phyloP scores from a whole-genome alignment of 768 basidiomycete genomes.

The Boletus sp. region DNA sequence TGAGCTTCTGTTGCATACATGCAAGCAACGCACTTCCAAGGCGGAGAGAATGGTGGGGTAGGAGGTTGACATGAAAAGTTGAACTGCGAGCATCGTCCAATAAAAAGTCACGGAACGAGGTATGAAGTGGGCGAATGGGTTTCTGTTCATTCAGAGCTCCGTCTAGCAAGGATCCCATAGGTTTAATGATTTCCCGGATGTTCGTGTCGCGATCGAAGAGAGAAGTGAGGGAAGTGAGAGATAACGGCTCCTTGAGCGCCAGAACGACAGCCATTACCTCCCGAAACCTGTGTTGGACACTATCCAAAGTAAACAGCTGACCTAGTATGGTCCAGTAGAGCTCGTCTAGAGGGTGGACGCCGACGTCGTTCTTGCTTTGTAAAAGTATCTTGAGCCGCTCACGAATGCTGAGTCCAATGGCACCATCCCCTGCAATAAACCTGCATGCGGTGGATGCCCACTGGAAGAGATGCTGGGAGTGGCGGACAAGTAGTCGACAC shows the following conservation, averaged over 20 bases:
- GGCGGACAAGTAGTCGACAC: slow-evolving; percentile 20
- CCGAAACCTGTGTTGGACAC: slow-evolving; percentile 10
- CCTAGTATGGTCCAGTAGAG: slow-evolving; percentile 19
- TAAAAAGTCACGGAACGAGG: slow-evolving; percentile 36
- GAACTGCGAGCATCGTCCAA: slow-evolving; percentile 20
- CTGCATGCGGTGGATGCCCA: slow-evolving; percentile 33
- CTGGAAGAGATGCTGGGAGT: slow-evolving; percentile 32
- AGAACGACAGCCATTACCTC: slow-evolving; percentile 22
- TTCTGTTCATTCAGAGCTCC: slow-evolving; percentile 13
- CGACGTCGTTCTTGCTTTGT: background rate
- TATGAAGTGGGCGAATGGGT: slow-evolving; percentile 31
- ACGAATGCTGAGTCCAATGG: slow-evolving; percentile 7
- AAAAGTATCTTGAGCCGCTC: slow-evolving; percentile 16
- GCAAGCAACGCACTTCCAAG: slow-evolving; percentile 29
- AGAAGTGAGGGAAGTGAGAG: slow-evolving; percentile 9
- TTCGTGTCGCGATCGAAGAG: slow-evolving; percentile 11
- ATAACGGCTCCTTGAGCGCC: slow-evolving; percentile 18
- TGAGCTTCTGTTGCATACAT: slow-evolving; percentile 31
- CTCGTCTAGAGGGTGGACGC: slow-evolving; percentile 16
- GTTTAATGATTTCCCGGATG: slow-evolving; percentile 16
- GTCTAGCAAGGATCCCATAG: slow-evolving; percentile 23
- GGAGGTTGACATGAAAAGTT: slow-evolving; percentile 18
- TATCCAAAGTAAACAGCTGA: slow-evolving; percentile 10
- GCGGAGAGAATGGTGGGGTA: slow-evolving; percentile 7
- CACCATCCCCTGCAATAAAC: slow-evolving; percentile 22